These are phyloP conservation scores for Priceomyces carsonii DNA, from an alignment of 805 yeast species.

Conservation along the genomic window DNA sequence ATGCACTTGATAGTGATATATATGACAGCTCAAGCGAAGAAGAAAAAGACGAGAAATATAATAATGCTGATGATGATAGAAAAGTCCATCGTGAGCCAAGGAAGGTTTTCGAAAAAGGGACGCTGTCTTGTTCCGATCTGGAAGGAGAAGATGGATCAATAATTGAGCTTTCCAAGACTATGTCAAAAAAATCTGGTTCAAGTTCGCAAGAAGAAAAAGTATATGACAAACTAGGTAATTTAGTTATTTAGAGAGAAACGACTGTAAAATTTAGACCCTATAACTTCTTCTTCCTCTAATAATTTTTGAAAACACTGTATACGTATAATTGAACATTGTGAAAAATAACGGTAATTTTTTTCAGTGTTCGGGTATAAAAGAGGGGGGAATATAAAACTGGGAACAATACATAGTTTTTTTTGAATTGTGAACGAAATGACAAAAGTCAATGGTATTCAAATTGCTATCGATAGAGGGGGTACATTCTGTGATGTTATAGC, in stretches of 20 bases:
- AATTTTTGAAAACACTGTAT: too few species aligned
- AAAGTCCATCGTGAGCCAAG: conserved; percentile 20
- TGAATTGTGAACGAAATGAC: too few species aligned
- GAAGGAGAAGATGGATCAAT: conserved; percentile 10
- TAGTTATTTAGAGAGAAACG: conserved; percentile 1
- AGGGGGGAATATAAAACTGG: too few species aligned
- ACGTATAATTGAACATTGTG: too few species aligned
- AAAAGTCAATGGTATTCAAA: conserved; percentile 10
- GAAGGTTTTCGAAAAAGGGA: conserved; percentile 15
- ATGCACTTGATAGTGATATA: conserved; percentile 2
- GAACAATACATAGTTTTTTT: too few species aligned
- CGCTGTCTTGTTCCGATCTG: too few species aligned
- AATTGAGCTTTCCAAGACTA: conserved; percentile 8
- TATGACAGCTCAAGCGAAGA: conserved; percentile 11
- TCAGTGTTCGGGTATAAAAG: too few species aligned
- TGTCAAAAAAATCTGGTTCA: conserved; percentile 8
- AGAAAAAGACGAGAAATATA: conserved; percentile 11
- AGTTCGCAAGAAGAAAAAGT: conserved; percentile 10
- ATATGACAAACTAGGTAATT: conserved; percentile 5
- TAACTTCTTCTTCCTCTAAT: too few species aligned
- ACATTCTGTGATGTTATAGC: conserved; percentile 38
- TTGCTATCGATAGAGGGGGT: conserved; percentile 29
- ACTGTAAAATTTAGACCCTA: too few species aligned
- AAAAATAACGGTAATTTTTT: too few species aligned
- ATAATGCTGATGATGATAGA: too few species aligned